Evolutionary conservation across 768 basidiomycete genomes (phyloP), one percentile per base, ranked within the genome.

Genomic region (Tylopilus felleus): DNA sequence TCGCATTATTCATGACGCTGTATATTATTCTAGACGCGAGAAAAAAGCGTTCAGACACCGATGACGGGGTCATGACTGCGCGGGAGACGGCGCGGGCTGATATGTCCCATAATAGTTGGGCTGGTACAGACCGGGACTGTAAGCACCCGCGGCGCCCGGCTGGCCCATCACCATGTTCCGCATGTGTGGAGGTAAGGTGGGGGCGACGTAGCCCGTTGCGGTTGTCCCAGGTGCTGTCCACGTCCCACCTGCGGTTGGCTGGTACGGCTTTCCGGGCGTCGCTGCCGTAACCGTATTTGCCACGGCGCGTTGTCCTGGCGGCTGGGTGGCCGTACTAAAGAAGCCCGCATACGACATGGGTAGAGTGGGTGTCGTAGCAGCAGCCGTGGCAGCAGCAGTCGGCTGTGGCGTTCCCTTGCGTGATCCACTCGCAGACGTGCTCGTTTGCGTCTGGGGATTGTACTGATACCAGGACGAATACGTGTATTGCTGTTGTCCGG

Each of bases 271-370:
- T 40, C 52, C 65, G 0, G 67, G 51, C 40, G 57, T 60, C 22
- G 64, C 51, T 39, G 64, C 59, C 22, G 77, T 59, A 23, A 80
- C 79, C 1, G 82, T 83, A 44, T 82, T 83, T 10, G 80, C 81
- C 7, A 83, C 81, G 3, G 78, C 81, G 5, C 81, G 77, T 50
- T 79, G 75, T 25, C 68, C 71, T 23, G 67, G 59, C 25, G 66
- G 33, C 28, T 74, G 71, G 51, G 66, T 53, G 39, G 58, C 40
- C 7, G 59, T 52, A 39, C 64, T 70, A 55, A 75, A 80, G 51
- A 77, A 79, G 27, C 73, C 65, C 0, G 76, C 72, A 52, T 80
- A 80, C 28, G 65, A 70, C 19, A 67, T 64, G 8, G 72, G 65
- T 38, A 71, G 65, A 27, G 76, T 50, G 12, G 69, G 50, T 6